phyloP scores from a whole-genome alignment of 495 filamentous ascomycete species.

The Neurospora sp. region DNA sequence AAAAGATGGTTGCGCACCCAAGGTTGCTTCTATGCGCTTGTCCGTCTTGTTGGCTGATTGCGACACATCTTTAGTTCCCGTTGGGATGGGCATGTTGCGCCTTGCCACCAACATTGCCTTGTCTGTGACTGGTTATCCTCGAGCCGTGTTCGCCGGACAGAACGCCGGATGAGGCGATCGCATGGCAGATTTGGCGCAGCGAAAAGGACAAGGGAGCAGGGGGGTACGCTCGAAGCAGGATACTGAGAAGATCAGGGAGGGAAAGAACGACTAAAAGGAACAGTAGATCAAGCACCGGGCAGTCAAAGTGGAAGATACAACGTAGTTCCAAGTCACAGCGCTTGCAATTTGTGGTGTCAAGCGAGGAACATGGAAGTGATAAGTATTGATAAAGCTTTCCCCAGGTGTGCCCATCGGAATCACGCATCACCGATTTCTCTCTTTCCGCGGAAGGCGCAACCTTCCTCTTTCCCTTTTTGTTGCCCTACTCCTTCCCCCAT shows the following conservation, averaged over 20 bases:
- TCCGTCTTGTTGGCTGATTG: constrained; percentile 1
- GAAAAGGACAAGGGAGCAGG: neutral
- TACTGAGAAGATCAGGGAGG: neutral
- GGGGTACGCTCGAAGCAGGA: neutral
- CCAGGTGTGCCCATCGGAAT: neutral
- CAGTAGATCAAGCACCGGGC: neutral
- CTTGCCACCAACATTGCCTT: neutral
- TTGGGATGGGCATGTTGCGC: neutral
- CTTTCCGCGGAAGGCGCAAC: neutral
- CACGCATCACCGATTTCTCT: neutral
- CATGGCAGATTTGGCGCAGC: neutral
- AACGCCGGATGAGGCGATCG: neutral
- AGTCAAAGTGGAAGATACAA: neutral
- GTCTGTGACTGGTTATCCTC: neutral
- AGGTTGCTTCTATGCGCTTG: constrained; percentile 13
- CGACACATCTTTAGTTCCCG: neutral
- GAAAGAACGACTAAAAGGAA: neutral
- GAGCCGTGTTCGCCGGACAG: neutral
- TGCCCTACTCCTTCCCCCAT: neutral
- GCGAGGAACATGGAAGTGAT: neutral
- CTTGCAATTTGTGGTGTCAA: neutral
- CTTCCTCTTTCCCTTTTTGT: neutral
- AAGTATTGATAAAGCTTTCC: neutral
- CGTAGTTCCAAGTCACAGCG: neutral
- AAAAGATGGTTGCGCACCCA: neutral